Evolutionary conservation across 371 early-diverging fungal genomes (phyloP).

Genomic region (Sanchytrium tribonematis): DNA sequence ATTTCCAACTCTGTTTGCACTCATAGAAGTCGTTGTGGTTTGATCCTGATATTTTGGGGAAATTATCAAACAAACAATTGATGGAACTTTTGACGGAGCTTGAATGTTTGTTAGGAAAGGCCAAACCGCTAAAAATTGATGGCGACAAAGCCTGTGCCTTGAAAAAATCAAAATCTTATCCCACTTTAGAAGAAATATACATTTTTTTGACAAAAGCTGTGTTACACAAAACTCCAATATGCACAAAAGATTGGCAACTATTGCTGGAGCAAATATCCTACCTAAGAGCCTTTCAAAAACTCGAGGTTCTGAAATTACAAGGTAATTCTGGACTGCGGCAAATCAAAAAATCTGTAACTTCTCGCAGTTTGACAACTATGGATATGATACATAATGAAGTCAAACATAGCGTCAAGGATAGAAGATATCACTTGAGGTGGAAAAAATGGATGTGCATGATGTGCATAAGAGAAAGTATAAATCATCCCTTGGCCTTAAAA

Average conservation of each 20-base stretch:
- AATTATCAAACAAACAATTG: not conserved
- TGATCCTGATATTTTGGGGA: not conserved
- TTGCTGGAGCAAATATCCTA: not conserved
- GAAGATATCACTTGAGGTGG: not conserved
- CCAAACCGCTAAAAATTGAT: not conserved
- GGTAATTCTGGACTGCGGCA: not conserved
- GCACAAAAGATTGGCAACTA: not conserved
- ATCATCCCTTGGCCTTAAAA: not conserved
- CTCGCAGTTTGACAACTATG: not conserved
- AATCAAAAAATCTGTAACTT: not conserved
- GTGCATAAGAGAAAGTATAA: not conserved
- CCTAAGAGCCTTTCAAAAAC: not conserved
- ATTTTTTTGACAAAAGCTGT: not conserved
- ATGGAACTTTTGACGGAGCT: not conserved
- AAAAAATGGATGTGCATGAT: not conserved
- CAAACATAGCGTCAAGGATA: not conserved
- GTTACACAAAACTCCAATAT: not conserved
- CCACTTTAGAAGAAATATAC: not conserved
- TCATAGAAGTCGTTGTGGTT: not conserved
- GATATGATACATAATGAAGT: not conserved
- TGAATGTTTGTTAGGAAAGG: not conserved
- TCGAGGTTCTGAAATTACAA: not conserved
- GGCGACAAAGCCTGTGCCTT: not conserved
- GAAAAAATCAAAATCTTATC: not conserved
- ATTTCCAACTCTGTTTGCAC: conserved; percentile 26